phyloP scores from a whole-genome alignment of 1,139 yeast genomes.

The Saccharomyces hybrid region DNA sequence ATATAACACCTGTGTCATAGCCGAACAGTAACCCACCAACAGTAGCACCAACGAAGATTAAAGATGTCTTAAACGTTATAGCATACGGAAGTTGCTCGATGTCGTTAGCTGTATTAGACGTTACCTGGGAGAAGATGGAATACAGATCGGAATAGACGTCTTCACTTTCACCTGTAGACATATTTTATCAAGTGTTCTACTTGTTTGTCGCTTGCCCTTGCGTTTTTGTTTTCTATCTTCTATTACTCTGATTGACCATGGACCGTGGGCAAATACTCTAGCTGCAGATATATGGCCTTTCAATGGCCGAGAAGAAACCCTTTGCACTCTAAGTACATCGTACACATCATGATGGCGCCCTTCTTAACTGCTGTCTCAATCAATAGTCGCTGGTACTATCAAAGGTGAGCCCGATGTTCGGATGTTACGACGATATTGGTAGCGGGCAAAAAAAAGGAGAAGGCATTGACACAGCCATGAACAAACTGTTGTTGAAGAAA shows the following conservation, averaged over 20 bases:
- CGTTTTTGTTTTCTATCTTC: neutral
- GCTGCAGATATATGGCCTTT: neutral
- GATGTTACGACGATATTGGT: neutral
- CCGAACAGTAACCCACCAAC: slow-evolving; percentile 39
- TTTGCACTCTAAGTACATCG: neutral
- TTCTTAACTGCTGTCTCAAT: neutral
- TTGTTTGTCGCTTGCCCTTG: neutral
- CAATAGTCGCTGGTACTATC: neutral
- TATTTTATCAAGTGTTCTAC: neutral
- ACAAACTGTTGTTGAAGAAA: neutral
- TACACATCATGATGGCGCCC: neutral
- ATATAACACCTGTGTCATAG: slow-evolving; percentile 39
- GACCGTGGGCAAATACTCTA: neutral
- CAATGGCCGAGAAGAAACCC: neutral
- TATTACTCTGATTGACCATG: neutral
- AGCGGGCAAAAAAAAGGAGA: neutral
- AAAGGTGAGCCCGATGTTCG: neutral
- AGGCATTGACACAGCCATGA: neutral
- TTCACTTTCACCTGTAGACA: slow-evolving; percentile 11
- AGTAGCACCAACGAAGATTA: slow-evolving; percentile 27
- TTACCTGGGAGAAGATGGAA: slow-evolving; percentile 25
- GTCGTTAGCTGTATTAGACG: slow-evolving; percentile 24
- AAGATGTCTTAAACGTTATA: slow-evolving; percentile 15
- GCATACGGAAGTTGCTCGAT: slow-evolving; percentile 24
- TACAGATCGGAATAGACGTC: slow-evolving; percentile 28